Conservation (phyloP, 1,139 yeast species). For the Wickerhamomyces sp. region DNA sequence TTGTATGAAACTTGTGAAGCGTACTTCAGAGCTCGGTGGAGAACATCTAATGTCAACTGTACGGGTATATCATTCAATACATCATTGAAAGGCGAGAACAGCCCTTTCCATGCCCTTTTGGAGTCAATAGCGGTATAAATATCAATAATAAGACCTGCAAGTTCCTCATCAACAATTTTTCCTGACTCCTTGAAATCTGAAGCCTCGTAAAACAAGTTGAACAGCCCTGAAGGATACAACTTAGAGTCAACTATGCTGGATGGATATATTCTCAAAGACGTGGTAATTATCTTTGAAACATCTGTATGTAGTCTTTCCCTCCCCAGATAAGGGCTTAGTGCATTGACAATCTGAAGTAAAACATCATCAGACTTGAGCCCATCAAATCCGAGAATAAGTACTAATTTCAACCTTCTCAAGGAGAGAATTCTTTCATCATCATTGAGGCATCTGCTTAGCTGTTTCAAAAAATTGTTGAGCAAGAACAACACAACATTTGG, state of each 20-base stretch:
- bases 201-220: conserved; percentile 10
- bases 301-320: conserved; percentile 25
- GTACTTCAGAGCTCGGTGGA: conserved; percentile 7
- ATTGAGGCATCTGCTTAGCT: conserved; percentile 25
- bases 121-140: conserved; percentile 2
- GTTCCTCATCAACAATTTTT: background rate
- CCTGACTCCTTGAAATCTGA: conserved; percentile 3
- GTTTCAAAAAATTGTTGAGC: conserved; percentile 30
- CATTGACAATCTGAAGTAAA: conserved; percentile 23
- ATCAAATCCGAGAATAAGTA: conserved; percentile 30
- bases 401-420: conserved; percentile 38
- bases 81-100: conserved; percentile 10
- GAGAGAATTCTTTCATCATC: conserved; percentile 24
- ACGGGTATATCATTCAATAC: conserved; percentile 4
- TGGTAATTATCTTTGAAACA: conserved; percentile 17
- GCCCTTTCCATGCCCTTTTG: conserved; percentile 8
- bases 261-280: conserved; percentile 12
- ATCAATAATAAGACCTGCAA: conserved; percentile 1
- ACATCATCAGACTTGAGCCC: conserved; percentile 19
- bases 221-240: conserved; percentile 11
- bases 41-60: conserved; percentile 2
- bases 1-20: conserved; percentile 5
- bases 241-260: conserved; percentile 1
- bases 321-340: conserved; percentile 24
- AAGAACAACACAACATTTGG: conserved; percentile 34